Percentiles rank a stretch among this genome's conserved stretches.
Conservation (phyloP, 1,139 yeast genomes). For the Debaryomycetaceae sp. region DNA sequence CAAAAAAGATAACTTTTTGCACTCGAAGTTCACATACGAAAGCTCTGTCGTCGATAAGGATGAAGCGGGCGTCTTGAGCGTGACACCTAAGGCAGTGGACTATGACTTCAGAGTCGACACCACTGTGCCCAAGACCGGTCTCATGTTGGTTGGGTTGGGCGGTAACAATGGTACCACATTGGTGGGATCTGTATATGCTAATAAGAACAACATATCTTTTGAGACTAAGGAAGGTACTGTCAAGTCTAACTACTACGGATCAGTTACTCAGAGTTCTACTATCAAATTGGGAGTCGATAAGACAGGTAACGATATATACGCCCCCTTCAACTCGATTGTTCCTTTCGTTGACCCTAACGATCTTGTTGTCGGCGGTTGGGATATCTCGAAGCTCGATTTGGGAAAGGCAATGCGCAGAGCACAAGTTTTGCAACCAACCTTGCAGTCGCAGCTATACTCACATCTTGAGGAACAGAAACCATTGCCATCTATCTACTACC, state of each 20-base stretch:
- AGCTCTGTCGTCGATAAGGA: constrained; percentile 37
- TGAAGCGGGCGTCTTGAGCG: constrained; percentile 55
- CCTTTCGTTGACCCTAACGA: constrained; percentile 92
- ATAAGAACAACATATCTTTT: constrained; percentile 73
- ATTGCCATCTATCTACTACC: constrained; percentile 84
- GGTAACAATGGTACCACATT: constrained; percentile 96
- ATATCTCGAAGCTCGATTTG: constrained; percentile 69
- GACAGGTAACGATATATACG: constrained; percentile 83
- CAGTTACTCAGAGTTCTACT: constrained; percentile 94
- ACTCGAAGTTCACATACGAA: constrained; percentile 59
- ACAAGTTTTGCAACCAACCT: constrained; percentile 78
- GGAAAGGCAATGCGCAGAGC: constrained; percentile 83
- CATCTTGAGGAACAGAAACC: constrained; percentile 66
- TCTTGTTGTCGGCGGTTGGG: constrained; percentile 93
- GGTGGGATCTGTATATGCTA: constrained; percentile 81
- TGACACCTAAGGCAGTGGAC: constrained; percentile 68
- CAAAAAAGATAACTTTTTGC: constrained; percentile 56
- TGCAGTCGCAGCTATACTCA: constrained; percentile 73
- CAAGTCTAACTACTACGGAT: constrained; percentile 87
- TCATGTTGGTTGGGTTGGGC: constrained; percentile 90
- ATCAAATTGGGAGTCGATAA: constrained; percentile 82
- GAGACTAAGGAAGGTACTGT: constrained; percentile 78
- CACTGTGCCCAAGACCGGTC: constrained; percentile 80
- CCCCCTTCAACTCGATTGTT: constrained; percentile 85
- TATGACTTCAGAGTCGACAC: constrained; percentile 86